Evolutionary conservation across 352 stramenopile species (phyloP).

Genomic region (Globisporangium sylvaticum): DNA sequence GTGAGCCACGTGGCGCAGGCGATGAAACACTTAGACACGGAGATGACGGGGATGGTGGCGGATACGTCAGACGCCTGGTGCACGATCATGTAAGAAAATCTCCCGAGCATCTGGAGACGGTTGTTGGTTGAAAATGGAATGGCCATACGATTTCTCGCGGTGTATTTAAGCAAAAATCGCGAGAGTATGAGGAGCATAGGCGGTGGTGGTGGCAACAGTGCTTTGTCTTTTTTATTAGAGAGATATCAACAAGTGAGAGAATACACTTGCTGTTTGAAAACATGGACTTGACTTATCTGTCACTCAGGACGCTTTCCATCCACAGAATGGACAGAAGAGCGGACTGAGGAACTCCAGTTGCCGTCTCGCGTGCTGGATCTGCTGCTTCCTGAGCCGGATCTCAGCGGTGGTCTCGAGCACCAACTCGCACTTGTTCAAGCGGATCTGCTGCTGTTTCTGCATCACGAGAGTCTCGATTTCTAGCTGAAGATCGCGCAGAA

Average conservation of each 20-base stretch:
- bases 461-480: slow-evolving; percentile 19
- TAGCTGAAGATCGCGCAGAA: slow-evolving; percentile 13
- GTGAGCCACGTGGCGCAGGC: slow-evolving; percentile 55
- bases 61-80: slow-evolving; percentile 55
- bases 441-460: slow-evolving; percentile 29
- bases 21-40: slow-evolving; percentile 68
- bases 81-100: slow-evolving; percentile 38
- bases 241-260: background rate
- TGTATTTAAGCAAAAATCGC: slow-evolving; percentile 12
- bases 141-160: slow-evolving; percentile 3
- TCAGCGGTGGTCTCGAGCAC: slow-evolving; percentile 28
- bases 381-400: slow-evolving; percentile 19
- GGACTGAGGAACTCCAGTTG: slow-evolving; percentile 34
- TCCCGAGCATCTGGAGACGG: background rate
- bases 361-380: slow-evolving; percentile 25
- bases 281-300: background rate
- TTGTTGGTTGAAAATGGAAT: slow-evolving; percentile 1
- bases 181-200: background rate
- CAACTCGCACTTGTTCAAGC: slow-evolving; percentile 29
- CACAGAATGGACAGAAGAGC: slow-evolving; percentile 48
- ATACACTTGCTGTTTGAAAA: background rate
- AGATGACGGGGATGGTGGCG: slow-evolving; percentile 27
- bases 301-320: slow-evolving; percentile 14
- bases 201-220: too few relatives aligned
- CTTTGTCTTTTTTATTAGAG: slow-evolving; percentile 7